Evolutionary conservation across 768 basidiomycete species (phyloP), one percentile per base, ranked within the genome.

Genomic region (Gelatoporia subvermispora): DNA sequence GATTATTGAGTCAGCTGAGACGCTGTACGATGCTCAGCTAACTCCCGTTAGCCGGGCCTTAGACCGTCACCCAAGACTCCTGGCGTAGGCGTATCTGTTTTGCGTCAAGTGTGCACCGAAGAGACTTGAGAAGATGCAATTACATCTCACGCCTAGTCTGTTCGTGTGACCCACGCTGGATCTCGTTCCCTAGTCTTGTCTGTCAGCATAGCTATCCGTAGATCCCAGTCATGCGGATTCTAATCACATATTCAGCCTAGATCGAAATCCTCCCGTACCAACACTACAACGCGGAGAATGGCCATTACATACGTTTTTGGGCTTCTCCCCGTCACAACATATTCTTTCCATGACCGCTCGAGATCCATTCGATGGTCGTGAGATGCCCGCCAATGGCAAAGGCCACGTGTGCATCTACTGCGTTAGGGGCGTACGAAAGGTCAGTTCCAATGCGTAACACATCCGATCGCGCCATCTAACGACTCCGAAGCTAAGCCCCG

Each of bases 351-450:
- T 90, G 59, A 74, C 79, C 2, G 66, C 82, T 9, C 72, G 90
- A 17, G 81, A 92, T 68, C 85, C 86, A 0, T 64, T 68, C 35
- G 82, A 88, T 61, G 69, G 64, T 4, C 67, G 76, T 38, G 81
- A 81, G 53, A 84, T 88, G 77, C 88, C 89, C 0, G 69, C 87
- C 0, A 92, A 90, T 53, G 79, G 82, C 3, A 78, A 81, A 31
- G 55, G 70, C 5, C 69, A 76, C 51, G 65, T 88, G 10, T 73
- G 75, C 3, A 81, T 79, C 0, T 68, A 73, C 25, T 82, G 82
- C 45, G 64, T 84, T 22, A 72, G 87, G 9, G 90, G 90, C 8
- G 79, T 89, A 1, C 76, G 80, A 21, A 85, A 84, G 79, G 87
- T 85, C 21, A 68, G 47, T n/a, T 41, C 20, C 11, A 15, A 47